Evolutionary conservation across 345 rosid genomes (phyloP), one percentile per base, ranked within the genome.

Genomic region (Linum usitatissimum): DNA sequence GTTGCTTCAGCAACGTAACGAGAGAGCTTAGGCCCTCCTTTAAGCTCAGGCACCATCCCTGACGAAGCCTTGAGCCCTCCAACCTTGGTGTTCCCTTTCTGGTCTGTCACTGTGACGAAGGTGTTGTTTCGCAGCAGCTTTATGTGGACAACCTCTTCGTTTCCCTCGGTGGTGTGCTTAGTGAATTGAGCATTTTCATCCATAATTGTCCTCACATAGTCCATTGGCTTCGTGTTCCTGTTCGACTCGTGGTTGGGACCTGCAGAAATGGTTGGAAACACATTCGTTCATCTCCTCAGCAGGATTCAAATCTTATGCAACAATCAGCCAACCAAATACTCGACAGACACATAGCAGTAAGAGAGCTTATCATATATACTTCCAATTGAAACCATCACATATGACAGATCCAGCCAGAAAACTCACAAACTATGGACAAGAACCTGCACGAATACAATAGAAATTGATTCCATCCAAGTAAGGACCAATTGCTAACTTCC

Each of bases 1-100:
- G 91, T 83, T 30, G 99, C 97, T 73, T 90, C 97, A 38, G 99
- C 88, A 6, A 85, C 80, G 76, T 85, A 89, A 12, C 79, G 78
- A 0, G 94, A 71, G 51, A 79, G 60, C 71, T 84, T 84, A 18
- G 82, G 60, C 6, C 85, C 96, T 0, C 91, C 88, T 80, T 75
- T 81, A 39, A 75, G 64, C 54, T 81, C 86, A 0, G 82, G 75
- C 45, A 84, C 34, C 64, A 79, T 74, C 40, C 97, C 97, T 0
- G 88, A 75, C 0, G 97, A 77, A 3, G 82, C 85, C 18, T 45
- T 10, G 15, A 45, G 51, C 15, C 51, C 51, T 45, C 80, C 77
- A 39, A 73, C 21, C 69, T 81, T 92, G 64, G 72, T 83, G 55
- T 85, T 82, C 31, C 96, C 97, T 57, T 85, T 83, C n/a, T 85